phyloP scores from a whole-genome alignment of 345 rosid genomes.

The Turritis glabra region DNA sequence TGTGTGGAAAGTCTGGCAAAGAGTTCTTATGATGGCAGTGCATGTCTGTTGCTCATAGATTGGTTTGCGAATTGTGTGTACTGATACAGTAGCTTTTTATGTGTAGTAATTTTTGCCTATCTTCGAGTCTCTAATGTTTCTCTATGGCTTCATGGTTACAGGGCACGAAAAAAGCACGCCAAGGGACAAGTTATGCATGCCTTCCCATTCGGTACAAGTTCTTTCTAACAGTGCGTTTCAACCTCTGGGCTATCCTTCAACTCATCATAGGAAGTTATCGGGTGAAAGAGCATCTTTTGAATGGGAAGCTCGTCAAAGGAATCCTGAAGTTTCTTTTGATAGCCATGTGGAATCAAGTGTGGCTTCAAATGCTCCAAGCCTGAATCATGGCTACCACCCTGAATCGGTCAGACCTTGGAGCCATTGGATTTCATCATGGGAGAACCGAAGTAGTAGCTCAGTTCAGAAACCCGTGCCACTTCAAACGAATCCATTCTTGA shows the following conservation, averaged over 20 bases:
- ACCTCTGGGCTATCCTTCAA: slow-evolving; percentile 42
- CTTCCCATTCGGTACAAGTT: slow-evolving; percentile 54
- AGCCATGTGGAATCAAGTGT: slow-evolving; percentile 51
- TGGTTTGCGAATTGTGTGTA: not conserved
- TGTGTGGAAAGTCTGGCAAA: not conserved
- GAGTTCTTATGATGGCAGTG: not conserved
- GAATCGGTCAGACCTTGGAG: slow-evolving; percentile 57
- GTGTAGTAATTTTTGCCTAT: not conserved
- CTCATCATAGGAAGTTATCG: slow-evolving; percentile 52
- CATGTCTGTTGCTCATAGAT: not conserved
- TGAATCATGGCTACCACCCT: slow-evolving; percentile 43
- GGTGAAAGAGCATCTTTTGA: slow-evolving; percentile 44
- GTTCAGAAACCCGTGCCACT: slow-evolving; percentile 55
- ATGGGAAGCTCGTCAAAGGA: slow-evolving; percentile 49
- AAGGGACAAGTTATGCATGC: slow-evolving; percentile 40
- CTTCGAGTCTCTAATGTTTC: slow-evolving; percentile 28
- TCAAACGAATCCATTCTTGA: slow-evolving; percentile 53
- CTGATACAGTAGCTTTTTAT: not conserved
- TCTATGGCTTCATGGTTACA: slow-evolving; percentile 39
- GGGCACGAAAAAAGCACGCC: slow-evolving; percentile 50
- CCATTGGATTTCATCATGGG: slow-evolving; percentile 58
- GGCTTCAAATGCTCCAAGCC: slow-evolving; percentile 48
- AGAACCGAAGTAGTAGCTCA: slow-evolving; percentile 51
- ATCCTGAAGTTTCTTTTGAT: slow-evolving; percentile 42
- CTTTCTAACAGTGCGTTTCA: slow-evolving; percentile 50